These are phyloP conservation scores for Asclepias syriaca DNA, from an alignment of 257 asterid species.

Conservation along the genomic window DNA sequence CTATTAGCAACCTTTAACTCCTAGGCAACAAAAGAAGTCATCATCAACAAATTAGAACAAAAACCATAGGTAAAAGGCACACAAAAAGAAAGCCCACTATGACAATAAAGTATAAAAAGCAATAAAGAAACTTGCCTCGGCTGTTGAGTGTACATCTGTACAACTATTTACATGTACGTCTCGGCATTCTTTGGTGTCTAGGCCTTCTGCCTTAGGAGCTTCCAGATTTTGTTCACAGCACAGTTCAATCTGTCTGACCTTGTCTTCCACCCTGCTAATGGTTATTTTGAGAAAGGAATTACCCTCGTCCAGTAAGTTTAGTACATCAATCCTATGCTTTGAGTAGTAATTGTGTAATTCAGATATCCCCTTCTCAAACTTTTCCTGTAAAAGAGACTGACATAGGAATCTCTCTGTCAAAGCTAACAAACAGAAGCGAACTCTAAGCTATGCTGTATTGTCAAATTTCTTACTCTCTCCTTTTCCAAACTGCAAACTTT, in stretches of 20 bases:
- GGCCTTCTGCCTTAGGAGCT: conserved; percentile 31
- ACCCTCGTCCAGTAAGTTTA: conserved; percentile 64
- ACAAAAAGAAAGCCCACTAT: not conserved
- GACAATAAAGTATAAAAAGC: not conserved
- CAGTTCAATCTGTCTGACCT: conserved; percentile 48
- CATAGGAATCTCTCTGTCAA: conserved; percentile 18
- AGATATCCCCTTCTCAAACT: conserved; percentile 51
- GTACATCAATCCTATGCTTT: conserved; percentile 43
- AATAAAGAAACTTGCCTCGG: conserved; percentile 38
- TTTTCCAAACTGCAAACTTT: conserved; percentile 55
- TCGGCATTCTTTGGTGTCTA: conserved; percentile 49
- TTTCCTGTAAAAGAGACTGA: conserved; percentile 55
- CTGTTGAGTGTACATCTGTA: conserved; percentile 29
- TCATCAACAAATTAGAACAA: not conserved
- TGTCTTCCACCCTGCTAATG: conserved; percentile 46
- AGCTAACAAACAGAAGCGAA: conserved; percentile 15
- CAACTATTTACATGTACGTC: conserved; percentile 70
- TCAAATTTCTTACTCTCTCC: conserved; percentile 47
- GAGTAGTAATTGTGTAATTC: conserved; percentile 45
- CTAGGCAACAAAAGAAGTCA: not conserved
- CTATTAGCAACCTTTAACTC: not conserved
- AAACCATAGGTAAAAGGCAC: not conserved
- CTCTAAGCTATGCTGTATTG: not conserved
- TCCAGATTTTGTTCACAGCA: conserved; percentile 30
- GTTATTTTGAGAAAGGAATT: conserved; percentile 58